phyloP scores from a whole-genome alignment of 305 asterid genomes.

The Fraxinus sp. region DNA sequence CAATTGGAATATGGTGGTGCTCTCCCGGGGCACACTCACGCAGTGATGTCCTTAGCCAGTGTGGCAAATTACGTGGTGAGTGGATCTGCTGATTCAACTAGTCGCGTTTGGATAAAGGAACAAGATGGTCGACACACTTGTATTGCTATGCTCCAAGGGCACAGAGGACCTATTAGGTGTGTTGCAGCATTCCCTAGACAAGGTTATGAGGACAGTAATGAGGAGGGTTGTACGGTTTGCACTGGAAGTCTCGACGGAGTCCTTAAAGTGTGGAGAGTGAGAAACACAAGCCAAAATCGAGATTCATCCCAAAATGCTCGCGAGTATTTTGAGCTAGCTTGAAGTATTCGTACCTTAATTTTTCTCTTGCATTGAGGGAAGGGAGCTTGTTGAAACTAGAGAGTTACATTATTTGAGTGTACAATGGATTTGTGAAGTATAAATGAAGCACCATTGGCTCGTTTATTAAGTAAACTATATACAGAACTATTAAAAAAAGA shows the following conservation, averaged over 20 bases:
- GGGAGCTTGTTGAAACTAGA: background rate
- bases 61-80: conserved; percentile 53
- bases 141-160: conserved; percentile 69
- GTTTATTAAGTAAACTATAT: no score
- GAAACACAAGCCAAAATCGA: conserved; percentile 21
- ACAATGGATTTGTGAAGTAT: background rate
- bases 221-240: conserved; percentile 72
- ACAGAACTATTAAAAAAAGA: background rate
- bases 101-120: conserved; percentile 73
- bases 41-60: conserved; percentile 69
- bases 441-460: background rate
- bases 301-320: conserved; percentile 39
- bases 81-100: conserved; percentile 77
- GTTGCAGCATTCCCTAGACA: conserved; percentile 41
- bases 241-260: conserved; percentile 89
- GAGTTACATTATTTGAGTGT: background rate
- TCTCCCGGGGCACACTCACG: conserved; percentile 80
- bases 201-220: conserved; percentile 41
- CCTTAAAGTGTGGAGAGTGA: conserved; percentile 77
- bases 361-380: background rate
- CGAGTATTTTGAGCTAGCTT: conserved; percentile 66
- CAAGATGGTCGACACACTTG: conserved; percentile 61
- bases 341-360: background rate
- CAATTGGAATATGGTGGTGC: conserved; percentile 85
- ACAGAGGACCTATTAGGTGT: conserved; percentile 78